Evolutionary conservation across 805 yeast genomes (phyloP).

Genomic region (Metschnikowia anglica): DNA sequence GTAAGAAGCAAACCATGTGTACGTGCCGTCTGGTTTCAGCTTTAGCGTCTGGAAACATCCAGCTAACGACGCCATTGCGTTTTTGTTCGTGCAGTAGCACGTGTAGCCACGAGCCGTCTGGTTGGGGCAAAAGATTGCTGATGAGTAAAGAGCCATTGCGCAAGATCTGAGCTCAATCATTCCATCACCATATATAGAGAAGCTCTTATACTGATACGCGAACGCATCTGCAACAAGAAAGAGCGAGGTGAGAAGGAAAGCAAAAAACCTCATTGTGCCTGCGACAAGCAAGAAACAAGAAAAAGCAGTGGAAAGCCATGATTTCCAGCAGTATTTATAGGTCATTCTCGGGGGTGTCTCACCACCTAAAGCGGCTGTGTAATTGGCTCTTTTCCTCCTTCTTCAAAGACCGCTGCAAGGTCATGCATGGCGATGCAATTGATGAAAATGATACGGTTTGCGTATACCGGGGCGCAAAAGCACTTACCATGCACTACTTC

Average conservation of each 20-base stretch:
- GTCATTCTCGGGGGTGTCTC: background rate
- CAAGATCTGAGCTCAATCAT: slow-evolving; percentile 5
- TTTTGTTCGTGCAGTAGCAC: slow-evolving; percentile 8
- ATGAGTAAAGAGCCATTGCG: slow-evolving; percentile 1
- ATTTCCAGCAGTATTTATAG: slow-evolving; percentile 1
- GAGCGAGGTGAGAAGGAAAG: background rate
- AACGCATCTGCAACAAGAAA: slow-evolving; percentile 1
- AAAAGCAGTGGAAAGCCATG: background rate
- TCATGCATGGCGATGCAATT: slow-evolving; percentile 2
- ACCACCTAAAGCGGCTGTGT: background rate
- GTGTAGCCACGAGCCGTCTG: slow-evolving; percentile 1
- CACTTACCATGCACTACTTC: no score
- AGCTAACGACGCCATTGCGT: slow-evolving; percentile 12
- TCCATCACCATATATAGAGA: slow-evolving; percentile 5
- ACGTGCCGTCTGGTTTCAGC: background rate
- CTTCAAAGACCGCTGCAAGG: background rate
- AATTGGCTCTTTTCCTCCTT: background rate
- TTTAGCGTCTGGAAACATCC: slow-evolving; percentile 2
- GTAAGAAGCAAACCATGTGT: slow-evolving; percentile 1
- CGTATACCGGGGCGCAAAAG: no score
- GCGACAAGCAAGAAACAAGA: background rate
- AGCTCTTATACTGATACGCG: slow-evolving; percentile 5
- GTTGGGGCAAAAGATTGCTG: slow-evolving; percentile 6
- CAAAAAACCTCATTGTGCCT: slow-evolving; percentile 1
- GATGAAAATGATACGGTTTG: slow-evolving; percentile 1